Evolutionary conservation across 345 rosid genomes (phyloP).

Genomic region (Cardamine chenopodiifolia): DNA sequence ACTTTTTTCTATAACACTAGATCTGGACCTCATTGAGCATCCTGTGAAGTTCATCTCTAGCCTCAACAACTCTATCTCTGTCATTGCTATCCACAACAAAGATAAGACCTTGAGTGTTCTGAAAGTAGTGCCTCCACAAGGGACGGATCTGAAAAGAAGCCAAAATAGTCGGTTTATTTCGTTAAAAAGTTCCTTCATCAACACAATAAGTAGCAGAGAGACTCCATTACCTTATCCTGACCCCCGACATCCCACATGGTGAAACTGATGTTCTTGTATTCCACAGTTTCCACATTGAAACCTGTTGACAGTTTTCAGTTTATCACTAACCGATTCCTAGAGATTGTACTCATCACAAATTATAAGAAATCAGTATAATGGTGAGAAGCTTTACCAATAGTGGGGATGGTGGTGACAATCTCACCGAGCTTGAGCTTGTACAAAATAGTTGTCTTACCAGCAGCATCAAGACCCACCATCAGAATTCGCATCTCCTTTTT

Average conservation of each 20-base stretch:
- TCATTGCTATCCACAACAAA: slow-evolving; percentile 89
- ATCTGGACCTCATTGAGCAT: slow-evolving; percentile 72
- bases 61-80: slow-evolving; percentile 58
- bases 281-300: slow-evolving; percentile 88
- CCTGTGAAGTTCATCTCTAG: slow-evolving; percentile 78
- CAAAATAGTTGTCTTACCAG: slow-evolving; percentile 80
- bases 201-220: not conserved
- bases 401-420: slow-evolving; percentile 82
- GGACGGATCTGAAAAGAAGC: slow-evolving; percentile 60
- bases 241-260: slow-evolving; percentile 85
- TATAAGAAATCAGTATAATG: not conserved
- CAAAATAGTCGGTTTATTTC: not conserved
- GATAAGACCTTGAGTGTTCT: slow-evolving; percentile 85
- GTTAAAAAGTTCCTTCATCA: not conserved
- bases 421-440: slow-evolving; percentile 89
- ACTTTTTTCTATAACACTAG: not conserved
- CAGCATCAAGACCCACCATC: slow-evolving; percentile 90
- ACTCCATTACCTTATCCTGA: slow-evolving; percentile 72
- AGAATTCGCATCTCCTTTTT: slow-evolving; percentile 84
- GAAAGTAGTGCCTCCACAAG: slow-evolving; percentile 77
- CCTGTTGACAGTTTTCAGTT: slow-evolving; percentile 41
- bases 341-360: not conserved
- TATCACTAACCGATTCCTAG: not conserved
- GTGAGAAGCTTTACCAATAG: slow-evolving; percentile 57
- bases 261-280: slow-evolving; percentile 83